Conservation (phyloP, 139 green algal genomes). For the Choricystis sp. region DNA sequence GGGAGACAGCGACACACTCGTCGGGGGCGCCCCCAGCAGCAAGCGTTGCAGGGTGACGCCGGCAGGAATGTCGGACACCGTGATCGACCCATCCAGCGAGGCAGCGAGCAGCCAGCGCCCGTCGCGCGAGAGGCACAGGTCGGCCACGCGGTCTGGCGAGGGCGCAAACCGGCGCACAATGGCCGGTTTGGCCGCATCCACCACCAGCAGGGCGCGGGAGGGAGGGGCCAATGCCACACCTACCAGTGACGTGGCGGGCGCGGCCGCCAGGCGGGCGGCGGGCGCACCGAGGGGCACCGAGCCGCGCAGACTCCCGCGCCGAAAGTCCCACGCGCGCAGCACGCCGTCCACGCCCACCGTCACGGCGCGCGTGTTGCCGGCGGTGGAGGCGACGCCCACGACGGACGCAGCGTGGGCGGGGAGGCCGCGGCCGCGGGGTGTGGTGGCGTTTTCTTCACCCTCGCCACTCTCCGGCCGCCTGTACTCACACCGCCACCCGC, state of each 20-base stretch:
- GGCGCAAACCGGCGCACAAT: slow-evolving; percentile 70
- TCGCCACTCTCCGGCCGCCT: slow-evolving; percentile 1
- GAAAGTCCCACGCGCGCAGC: slow-evolving; percentile 73
- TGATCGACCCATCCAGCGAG: slow-evolving; percentile 69
- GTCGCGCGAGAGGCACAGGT: slow-evolving; percentile 52
- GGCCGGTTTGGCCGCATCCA: slow-evolving; percentile 25
- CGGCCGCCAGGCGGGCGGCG: slow-evolving; percentile 20
- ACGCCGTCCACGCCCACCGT: slow-evolving; percentile 37
- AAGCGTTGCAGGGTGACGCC: slow-evolving; percentile 43
- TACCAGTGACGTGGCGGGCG: slow-evolving; percentile 25
- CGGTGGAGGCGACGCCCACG: slow-evolving; percentile 36
- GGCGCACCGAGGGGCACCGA: slow-evolving; percentile 26
- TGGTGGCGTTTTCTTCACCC: not conserved
- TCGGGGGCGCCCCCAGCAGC: slow-evolving; percentile 54
- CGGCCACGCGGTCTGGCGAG: slow-evolving; percentile 65
- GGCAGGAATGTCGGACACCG: slow-evolving; percentile 73
- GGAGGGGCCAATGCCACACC: slow-evolving; percentile 21
- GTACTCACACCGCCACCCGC: slow-evolving; percentile 58
- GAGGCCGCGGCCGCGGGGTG: not conserved
- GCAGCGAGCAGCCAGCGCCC: slow-evolving; percentile 74
- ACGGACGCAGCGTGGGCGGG: slow-evolving; percentile 55
- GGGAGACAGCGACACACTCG: slow-evolving; percentile 45
- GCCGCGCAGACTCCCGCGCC: slow-evolving; percentile 19
- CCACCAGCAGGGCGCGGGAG: slow-evolving; percentile 30
- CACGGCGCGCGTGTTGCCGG: slow-evolving; percentile 49